These are phyloP conservation scores for Populus deltoides DNA, from an alignment of 345 rosid species.

Conservation along the genomic window DNA sequence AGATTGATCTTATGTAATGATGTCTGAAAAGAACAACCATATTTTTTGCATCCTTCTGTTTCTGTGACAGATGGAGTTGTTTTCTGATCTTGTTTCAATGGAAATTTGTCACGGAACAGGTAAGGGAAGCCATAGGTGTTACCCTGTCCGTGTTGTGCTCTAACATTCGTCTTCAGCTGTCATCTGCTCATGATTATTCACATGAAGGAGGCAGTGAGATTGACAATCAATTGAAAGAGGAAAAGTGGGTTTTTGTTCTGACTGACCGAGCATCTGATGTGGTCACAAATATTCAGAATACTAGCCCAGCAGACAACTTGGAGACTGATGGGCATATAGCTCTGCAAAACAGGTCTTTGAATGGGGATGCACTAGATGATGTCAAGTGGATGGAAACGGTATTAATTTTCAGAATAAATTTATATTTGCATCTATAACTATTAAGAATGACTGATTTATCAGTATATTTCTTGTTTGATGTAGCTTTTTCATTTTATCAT, in stretches of 20 bases:
- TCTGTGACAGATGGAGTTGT: neutral
- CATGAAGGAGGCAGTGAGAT: slow-evolving; percentile 39
- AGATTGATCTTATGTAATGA: neutral
- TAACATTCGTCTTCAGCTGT: slow-evolving; percentile 67
- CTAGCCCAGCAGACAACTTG: slow-evolving; percentile 49
- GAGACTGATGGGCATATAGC: slow-evolving; percentile 42
- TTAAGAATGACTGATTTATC: slow-evolving; percentile 9
- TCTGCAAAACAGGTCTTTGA: slow-evolving; percentile 45
- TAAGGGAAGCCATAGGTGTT: slow-evolving; percentile 91
- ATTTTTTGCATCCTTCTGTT: neutral
- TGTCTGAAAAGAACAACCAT: neutral
- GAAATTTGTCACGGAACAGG: slow-evolving; percentile 45
- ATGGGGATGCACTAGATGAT: slow-evolving; percentile 67
- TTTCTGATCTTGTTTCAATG: slow-evolving; percentile 9
- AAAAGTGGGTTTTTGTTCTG: slow-evolving; percentile 62
- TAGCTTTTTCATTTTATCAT: slow-evolving; percentile 89
- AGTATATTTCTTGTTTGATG: slow-evolving; percentile 13
- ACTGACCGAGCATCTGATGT: slow-evolving; percentile 66
- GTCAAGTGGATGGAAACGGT: slow-evolving; percentile 99
- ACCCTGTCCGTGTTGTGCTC: slow-evolving; percentile 83
- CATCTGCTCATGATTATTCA: slow-evolving; percentile 43
- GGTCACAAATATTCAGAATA: slow-evolving; percentile 72
- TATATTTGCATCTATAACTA: neutral
- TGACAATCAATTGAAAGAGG: slow-evolving; percentile 45
- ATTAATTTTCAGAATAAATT: slow-evolving; percentile 21